Conservation (phyloP, 331 rosid genomes). For the Phaseolus coccineus region DNA sequence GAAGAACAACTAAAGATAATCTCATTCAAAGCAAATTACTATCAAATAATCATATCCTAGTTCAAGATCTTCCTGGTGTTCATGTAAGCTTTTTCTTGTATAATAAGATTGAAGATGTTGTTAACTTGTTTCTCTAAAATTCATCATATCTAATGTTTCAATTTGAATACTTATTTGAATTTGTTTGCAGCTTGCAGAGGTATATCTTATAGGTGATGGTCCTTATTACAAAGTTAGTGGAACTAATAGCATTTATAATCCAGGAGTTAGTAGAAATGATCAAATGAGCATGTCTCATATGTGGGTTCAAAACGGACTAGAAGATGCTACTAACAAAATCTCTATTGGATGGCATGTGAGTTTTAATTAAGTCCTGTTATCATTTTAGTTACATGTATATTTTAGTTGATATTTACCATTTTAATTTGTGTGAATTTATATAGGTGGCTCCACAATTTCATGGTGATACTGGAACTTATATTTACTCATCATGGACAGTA, state of each 20-base stretch:
- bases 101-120: too few species aligned
- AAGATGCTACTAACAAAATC: not conserved
- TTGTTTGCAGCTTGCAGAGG: constrained; percentile 1
- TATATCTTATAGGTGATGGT: rapidly evolving
- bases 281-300: not conserved
- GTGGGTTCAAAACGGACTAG: constrained; percentile 6
- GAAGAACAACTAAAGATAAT: constrained; percentile 3
- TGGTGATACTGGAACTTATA: not conserved
- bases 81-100: not conserved
- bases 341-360: constrained; percentile 32
- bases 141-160: too few species aligned
- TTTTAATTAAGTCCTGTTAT: too few species aligned
- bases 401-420: not conserved
- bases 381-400: too few species aligned
- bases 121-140: too few species aligned
- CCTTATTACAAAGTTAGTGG: not conserved
- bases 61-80: not conserved
- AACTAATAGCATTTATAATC: constrained; percentile 11
- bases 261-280: not conserved
- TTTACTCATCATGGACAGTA: not conserved
- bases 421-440: not conserved
- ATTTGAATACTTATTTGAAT: not conserved
- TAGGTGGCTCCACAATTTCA: constrained; percentile 20
- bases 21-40: not conserved
- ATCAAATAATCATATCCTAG: not conserved